Evolutionary conservation across 805 yeast genomes (phyloP).

Genomic region (Wickerhamomyces subpelliculosus): DNA sequence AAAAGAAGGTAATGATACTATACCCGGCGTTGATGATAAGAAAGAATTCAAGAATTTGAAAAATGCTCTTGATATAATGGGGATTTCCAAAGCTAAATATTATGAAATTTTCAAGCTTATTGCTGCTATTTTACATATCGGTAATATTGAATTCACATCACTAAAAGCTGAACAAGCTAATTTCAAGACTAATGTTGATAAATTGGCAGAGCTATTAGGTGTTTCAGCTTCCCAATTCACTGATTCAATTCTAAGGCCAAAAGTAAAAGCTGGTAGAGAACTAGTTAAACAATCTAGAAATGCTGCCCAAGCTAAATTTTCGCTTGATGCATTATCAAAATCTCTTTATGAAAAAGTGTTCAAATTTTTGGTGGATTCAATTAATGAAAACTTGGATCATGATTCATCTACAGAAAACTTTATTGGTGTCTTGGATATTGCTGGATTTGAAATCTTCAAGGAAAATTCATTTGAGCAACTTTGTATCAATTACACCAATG

Average conservation of each 20-base stretch:
- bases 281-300: slow-evolving; percentile 72
- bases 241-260: slow-evolving; percentile 64
- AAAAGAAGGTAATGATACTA: slow-evolving; percentile 42
- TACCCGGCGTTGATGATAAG: slow-evolving; percentile 73
- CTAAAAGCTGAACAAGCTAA: slow-evolving; percentile 73
- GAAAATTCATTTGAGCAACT: slow-evolving; percentile 94
- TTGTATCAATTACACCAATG: slow-evolving; percentile 95
- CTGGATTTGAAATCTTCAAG: slow-evolving; percentile 95
- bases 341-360: slow-evolving; percentile 80
- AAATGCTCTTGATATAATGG: slow-evolving; percentile 67
- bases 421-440: slow-evolving; percentile 95
- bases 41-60: slow-evolving; percentile 57
- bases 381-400: slow-evolving; percentile 61
- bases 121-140: slow-evolving; percentile 76
- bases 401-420: slow-evolving; percentile 42
- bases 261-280: slow-evolving; percentile 88
- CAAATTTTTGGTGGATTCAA: slow-evolving; percentile 64
- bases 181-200: slow-evolving; percentile 42
- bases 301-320: slow-evolving; percentile 70
- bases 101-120: slow-evolving; percentile 55
- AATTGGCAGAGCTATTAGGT: slow-evolving; percentile 59
- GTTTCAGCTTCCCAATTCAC: slow-evolving; percentile 46
- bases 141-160: slow-evolving; percentile 70
- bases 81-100: slow-evolving; percentile 50
- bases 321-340: slow-evolving; percentile 84